Evolutionary conservation across 352 stramenopile species (phyloP).

Genomic region (Elongisporangium undulatum): DNA sequence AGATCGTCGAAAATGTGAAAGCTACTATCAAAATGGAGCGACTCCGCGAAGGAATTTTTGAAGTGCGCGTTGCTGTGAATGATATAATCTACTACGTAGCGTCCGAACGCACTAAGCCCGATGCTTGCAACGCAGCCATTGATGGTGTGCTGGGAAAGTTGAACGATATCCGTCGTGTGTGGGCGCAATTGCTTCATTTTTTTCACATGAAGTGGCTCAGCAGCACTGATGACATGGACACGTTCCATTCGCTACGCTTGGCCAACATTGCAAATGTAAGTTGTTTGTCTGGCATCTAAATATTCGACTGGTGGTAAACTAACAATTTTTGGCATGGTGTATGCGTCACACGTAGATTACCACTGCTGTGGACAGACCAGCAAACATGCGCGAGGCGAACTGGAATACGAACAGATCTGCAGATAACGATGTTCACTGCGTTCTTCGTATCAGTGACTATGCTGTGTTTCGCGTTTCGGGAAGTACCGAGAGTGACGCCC

Average conservation of each 20-base stretch:
- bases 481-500: conserved; percentile 41
- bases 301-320: neutral
- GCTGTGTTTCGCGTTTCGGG: conserved; percentile 47
- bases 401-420: neutral
- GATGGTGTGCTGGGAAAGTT: conserved; percentile 52
- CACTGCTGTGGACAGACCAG: conserved; percentile 24
- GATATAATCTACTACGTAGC: conserved; percentile 49
- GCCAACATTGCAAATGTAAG: conserved; percentile 65
- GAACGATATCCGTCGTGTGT: conserved; percentile 41
- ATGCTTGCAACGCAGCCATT: conserved; percentile 62
- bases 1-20: conserved; percentile 60
- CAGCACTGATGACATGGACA: conserved; percentile 39
- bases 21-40: conserved; percentile 65
- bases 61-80: conserved; percentile 64
- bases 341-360: conserved; percentile 28
- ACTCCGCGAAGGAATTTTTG: conserved; percentile 46
- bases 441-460: conserved; percentile 37
- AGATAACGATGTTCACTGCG: conserved; percentile 19
- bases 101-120: conserved; percentile 33
- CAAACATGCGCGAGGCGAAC: conserved; percentile 1
- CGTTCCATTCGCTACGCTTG: conserved; percentile 56
- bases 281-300: conserved; percentile 4
- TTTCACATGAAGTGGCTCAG: conserved; percentile 58
- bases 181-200: conserved; percentile 71
- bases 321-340: neutral